A percentile compares a stretch with the other conserved stretches of the same genome.
Conservation (phyloP, 148 eudicot species). For the Vaccinium myrtillus region DNA sequence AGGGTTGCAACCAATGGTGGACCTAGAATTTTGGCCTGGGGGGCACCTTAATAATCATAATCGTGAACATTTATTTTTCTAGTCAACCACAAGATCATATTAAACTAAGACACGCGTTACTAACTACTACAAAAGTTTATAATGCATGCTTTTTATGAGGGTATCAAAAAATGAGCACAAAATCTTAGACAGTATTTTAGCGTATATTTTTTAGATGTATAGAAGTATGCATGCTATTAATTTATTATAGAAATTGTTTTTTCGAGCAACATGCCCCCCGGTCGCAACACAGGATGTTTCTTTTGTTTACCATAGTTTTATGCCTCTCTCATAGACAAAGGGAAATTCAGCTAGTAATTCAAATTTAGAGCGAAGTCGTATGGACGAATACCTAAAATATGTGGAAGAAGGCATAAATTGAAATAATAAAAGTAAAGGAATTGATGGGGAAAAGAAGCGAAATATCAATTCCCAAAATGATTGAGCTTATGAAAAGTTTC, state of each 20-base stretch:
- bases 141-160: neutral
- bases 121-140: neutral
- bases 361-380: neutral
- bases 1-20: neutral
- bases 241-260: no score
- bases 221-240: neutral
- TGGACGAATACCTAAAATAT: neutral
- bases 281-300: neutral
- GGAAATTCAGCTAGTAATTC: neutral
- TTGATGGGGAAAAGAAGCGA: neutral
- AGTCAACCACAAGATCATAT: neutral
- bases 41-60: neutral
- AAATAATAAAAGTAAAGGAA: neutral
- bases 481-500: neutral
- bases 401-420: neutral
- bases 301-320: neutral
- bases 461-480: neutral
- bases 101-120: neutral
- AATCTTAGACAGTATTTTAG: neutral
- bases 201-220: neutral
- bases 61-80: neutral
- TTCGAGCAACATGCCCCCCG: no score
- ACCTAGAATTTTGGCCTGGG: neutral
- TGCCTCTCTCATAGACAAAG: neutral
- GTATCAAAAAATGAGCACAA: neutral